These are phyloP conservation scores for Mediolabrus comicus DNA, from an alignment of 108 stramenopile species.

Conservation along the genomic window DNA sequence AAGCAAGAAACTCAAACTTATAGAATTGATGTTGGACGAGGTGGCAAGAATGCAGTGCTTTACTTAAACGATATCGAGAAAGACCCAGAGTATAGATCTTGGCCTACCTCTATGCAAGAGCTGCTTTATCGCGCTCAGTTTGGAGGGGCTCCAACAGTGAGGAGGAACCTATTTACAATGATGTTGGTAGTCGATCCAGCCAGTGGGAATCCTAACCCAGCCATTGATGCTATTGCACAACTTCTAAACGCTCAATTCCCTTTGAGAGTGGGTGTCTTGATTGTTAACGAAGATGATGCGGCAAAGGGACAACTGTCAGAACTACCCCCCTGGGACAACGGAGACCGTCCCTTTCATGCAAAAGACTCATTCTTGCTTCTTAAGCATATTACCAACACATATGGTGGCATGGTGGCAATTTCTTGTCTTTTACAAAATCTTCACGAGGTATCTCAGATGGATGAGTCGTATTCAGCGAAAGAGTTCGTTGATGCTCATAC, in stretches of 20 bases:
- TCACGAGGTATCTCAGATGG: neutral
- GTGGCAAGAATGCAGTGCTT: slow-evolving; percentile 62
- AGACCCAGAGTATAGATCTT: slow-evolving; percentile 57
- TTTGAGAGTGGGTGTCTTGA: slow-evolving; percentile 58
- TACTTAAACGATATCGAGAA: slow-evolving; percentile 87
- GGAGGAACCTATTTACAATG: slow-evolving; percentile 81
- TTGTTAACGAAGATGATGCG: slow-evolving; percentile 61
- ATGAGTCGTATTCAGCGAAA: slow-evolving; percentile 2
- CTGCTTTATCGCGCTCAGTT: slow-evolving; percentile 73
- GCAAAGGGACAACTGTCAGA: slow-evolving; percentile 17
- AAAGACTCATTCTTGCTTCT: slow-evolving; percentile 29
- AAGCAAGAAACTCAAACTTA: slow-evolving; percentile 15
- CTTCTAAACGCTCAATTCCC: slow-evolving; percentile 65
- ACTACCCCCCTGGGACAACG: slow-evolving; percentile 11
- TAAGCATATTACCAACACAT: slow-evolving; percentile 30
- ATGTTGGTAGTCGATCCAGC: slow-evolving; percentile 68
- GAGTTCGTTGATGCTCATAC: slow-evolving; percentile 27
- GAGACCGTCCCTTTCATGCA: slow-evolving; percentile 29
- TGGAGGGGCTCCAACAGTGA: slow-evolving; percentile 70
- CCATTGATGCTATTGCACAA: slow-evolving; percentile 45
- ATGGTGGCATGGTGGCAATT: slow-evolving; percentile 43
- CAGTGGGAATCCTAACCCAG: slow-evolving; percentile 24
- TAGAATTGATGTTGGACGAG: slow-evolving; percentile 81
- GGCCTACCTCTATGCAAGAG: slow-evolving; percentile 61
- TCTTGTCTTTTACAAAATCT: slow-evolving; percentile 20